Percentiles rank a stretch among this genome's conserved stretches.
These are phyloP conservation scores for Raddia distichophylla DNA, from an alignment of 176 grass and related monocot genomes.

Conservation along the genomic window DNA sequence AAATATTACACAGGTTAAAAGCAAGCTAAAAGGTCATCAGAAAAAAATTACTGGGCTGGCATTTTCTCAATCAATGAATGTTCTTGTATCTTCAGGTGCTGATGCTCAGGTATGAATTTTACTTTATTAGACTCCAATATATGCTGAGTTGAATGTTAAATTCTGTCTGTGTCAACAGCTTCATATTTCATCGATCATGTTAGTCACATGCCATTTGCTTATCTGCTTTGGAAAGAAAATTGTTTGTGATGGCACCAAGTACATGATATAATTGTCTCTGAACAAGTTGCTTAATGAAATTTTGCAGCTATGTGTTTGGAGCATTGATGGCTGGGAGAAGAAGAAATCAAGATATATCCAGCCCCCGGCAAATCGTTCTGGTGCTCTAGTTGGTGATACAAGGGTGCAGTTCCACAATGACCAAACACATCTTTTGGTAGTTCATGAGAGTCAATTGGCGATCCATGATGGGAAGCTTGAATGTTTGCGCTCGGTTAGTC, in stretches of 20 bases:
- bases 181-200: not conserved
- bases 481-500: slow-evolving; percentile 75
- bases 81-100: slow-evolving; percentile 93
- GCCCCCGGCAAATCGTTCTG: slow-evolving; percentile 57
- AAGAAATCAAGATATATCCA: slow-evolving; percentile 93
- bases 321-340: slow-evolving; percentile 97
- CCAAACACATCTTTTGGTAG: slow-evolving; percentile 86
- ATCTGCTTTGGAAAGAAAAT: not conserved
- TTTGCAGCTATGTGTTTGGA: slow-evolving; percentile 90
- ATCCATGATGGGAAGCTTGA: slow-evolving; percentile 95
- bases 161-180: not conserved
- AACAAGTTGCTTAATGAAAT: slow-evolving; percentile 34
- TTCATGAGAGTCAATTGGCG: slow-evolving; percentile 90
- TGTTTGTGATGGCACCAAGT: slow-evolving; percentile 11
- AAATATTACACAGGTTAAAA: slow-evolving; percentile 67
- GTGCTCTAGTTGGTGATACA: slow-evolving; percentile 83
- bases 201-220: slow-evolving; percentile 3
- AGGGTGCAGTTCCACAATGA: slow-evolving; percentile 99
- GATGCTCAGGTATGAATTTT: slow-evolving; percentile 84
- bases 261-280: not conserved
- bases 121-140: not conserved
- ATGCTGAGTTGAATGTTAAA: slow-evolving; percentile 6
- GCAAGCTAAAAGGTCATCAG: slow-evolving; percentile 96
- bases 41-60: slow-evolving; percentile 98
- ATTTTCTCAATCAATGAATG: slow-evolving; percentile 91